Evolutionary conservation across 257 asterid species (phyloP).

Genomic region (Ilex asprella): DNA sequence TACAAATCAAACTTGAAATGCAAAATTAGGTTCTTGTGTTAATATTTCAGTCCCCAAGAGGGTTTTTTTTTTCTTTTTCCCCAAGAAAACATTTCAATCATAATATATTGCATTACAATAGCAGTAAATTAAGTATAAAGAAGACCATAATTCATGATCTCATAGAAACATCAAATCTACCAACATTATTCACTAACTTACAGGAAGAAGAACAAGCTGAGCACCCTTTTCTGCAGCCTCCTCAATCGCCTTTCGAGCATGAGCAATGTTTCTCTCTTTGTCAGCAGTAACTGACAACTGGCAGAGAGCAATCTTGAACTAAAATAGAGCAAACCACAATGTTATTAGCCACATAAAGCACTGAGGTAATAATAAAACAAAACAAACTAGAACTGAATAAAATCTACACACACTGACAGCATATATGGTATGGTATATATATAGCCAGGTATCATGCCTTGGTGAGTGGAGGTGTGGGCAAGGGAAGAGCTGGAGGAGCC

Average conservation of each 20-base stretch:
- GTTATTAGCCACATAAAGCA: neutral
- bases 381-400: neutral
- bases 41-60: too few species aligned
- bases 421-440: neutral
- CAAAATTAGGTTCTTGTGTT: too few species aligned
- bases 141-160: too few species aligned
- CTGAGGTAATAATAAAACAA: neutral
- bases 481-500: slow-evolving; percentile 57
- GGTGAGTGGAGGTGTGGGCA: slow-evolving; percentile 52
- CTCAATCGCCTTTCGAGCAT: slow-evolving; percentile 54
- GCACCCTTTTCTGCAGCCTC: slow-evolving; percentile 71
- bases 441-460: slow-evolving; percentile 27
- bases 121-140: too few species aligned
- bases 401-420: too few species aligned
- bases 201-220: slow-evolving; percentile 77
- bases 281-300: slow-evolving; percentile 62
- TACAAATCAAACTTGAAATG: too few species aligned
- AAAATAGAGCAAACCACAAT: slow-evolving; percentile 19
- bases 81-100: too few species aligned
- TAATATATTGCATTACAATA: neutral
- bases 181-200: slow-evolving; percentile 14
- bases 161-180: too few species aligned
- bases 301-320: slow-evolving; percentile 87
- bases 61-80: too few species aligned
- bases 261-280: slow-evolving; percentile 60